phyloP scores from a whole-genome alignment of 345 rosid species.

The Linum tenue region DNA sequence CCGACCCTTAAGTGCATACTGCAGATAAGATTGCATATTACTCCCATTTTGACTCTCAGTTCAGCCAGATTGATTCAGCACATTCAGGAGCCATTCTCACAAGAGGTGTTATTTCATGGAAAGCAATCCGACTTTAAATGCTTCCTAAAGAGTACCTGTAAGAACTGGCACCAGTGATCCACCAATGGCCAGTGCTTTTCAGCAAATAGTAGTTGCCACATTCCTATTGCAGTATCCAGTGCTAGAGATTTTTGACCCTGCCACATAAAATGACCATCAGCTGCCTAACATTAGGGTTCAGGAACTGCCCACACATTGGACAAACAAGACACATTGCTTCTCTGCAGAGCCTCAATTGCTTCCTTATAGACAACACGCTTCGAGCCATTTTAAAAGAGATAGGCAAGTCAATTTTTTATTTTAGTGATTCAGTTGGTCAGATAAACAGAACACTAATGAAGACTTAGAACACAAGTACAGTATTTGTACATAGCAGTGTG shows the following conservation, averaged over 20 bases:
- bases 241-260: slow-evolving; percentile 99
- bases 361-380: not conserved
- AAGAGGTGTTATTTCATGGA: no score
- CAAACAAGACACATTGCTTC: not conserved
- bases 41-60: no score
- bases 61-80: no score
- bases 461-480: no score
- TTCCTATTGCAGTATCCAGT: slow-evolving; percentile 91
- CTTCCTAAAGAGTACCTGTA: slow-evolving; percentile 46
- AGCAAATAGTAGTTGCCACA: slow-evolving; percentile 98
- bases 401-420: no score
- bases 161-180: slow-evolving; percentile 93
- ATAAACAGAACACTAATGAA: not conserved
- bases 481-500: not conserved
- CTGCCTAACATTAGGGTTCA: not conserved
- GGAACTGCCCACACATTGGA: not conserved
- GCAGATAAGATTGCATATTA: no score
- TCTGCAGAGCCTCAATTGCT: no score
- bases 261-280: not conserved
- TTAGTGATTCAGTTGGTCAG: no score
- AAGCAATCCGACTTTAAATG: not conserved
- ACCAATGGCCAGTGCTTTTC: slow-evolving; percentile 90
- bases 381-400: no score
- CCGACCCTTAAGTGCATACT: no score
- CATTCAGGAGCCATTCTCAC: no score